These are phyloP conservation scores for Solanum ossicruentum DNA, from an alignment of 257 asterid species.

Conservation along the genomic window DNA sequence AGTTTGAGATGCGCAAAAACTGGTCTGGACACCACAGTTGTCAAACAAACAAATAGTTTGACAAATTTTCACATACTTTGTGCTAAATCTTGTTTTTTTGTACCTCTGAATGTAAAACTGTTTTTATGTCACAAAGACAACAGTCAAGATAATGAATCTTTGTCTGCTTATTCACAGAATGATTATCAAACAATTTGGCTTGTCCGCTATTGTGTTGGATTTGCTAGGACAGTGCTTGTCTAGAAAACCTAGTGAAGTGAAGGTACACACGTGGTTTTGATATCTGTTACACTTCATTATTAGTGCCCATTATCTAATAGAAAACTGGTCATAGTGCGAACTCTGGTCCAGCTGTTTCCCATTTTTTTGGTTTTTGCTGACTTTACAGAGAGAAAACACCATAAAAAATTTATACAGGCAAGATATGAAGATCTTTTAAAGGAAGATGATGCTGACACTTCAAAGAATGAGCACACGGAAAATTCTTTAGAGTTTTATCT, in stretches of 20 bases:
- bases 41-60: neutral
- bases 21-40: too few species aligned
- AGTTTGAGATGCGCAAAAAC: too few species aligned
- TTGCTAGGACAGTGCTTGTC: conserved; percentile 60
- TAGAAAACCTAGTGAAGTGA: conserved; percentile 63
- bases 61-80: neutral
- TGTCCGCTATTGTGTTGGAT: conserved; percentile 48
- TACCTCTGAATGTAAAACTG: neutral
- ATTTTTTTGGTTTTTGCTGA: conserved; percentile 3
- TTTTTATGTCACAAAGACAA: neutral
- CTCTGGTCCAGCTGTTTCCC: conserved; percentile 51
- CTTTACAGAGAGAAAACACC: conserved; percentile 26
- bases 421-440: conserved; percentile 63
- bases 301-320: conserved; percentile 13
- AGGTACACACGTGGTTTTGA: conserved; percentile 40
- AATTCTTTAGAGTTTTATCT: conserved; percentile 55
- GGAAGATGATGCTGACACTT: conserved; percentile 19
- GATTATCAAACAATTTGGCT: conserved; percentile 45
- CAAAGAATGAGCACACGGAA: conserved; percentile 32
- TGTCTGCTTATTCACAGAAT: conserved; percentile 25
- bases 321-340: conserved; percentile 58
- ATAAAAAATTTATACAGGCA: conserved; percentile 79
- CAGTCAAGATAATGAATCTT: conserved; percentile 27
- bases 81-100: neutral
- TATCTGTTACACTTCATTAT: conserved; percentile 4